phyloP scores from a whole-genome alignment of 441 rosid species.

The Arabidopsis lyrata region DNA sequence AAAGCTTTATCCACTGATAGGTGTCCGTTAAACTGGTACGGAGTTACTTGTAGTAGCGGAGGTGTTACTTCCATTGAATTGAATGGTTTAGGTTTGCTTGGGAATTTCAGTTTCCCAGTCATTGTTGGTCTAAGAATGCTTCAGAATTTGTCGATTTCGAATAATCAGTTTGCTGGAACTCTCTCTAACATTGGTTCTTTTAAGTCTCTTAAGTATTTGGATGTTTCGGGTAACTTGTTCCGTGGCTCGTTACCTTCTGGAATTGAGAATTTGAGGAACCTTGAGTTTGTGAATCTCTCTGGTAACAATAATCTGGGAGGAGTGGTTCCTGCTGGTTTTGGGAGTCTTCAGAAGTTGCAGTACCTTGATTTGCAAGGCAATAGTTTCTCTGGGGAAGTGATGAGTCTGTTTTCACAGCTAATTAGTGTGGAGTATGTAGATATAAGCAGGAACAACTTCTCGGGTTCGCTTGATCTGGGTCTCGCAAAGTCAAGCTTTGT shows the following conservation, averaged over 20 bases:
- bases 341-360: slow-evolving; percentile 56
- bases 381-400: slow-evolving; percentile 72
- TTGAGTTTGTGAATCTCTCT: slow-evolving; percentile 66
- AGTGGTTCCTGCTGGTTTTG: slow-evolving; percentile 58
- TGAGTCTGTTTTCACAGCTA: slow-evolving; percentile 63
- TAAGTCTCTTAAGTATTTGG: slow-evolving; percentile 62
- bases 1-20: slow-evolving; percentile 66
- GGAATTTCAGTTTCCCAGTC: slow-evolving; percentile 71
- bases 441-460: slow-evolving; percentile 70
- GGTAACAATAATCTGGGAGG: slow-evolving; percentile 59
- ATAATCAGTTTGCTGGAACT: slow-evolving; percentile 70
- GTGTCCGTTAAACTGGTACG: slow-evolving; percentile 81
- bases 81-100: slow-evolving; percentile 66
- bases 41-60: slow-evolving; percentile 67
- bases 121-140: slow-evolving; percentile 65
- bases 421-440: slow-evolving; percentile 61
- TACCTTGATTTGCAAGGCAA: slow-evolving; percentile 72
- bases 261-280: slow-evolving; percentile 49
- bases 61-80: slow-evolving; percentile 67
- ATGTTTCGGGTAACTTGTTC: slow-evolving; percentile 65
- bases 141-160: slow-evolving; percentile 63
- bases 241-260: slow-evolving; percentile 63
- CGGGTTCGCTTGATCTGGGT: slow-evolving; percentile 77
- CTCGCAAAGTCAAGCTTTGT: slow-evolving; percentile 66
- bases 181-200: slow-evolving; percentile 66